Conservation (phyloP, 1,139 yeast genomes). For the Suhomyces anneliseae region DNA sequence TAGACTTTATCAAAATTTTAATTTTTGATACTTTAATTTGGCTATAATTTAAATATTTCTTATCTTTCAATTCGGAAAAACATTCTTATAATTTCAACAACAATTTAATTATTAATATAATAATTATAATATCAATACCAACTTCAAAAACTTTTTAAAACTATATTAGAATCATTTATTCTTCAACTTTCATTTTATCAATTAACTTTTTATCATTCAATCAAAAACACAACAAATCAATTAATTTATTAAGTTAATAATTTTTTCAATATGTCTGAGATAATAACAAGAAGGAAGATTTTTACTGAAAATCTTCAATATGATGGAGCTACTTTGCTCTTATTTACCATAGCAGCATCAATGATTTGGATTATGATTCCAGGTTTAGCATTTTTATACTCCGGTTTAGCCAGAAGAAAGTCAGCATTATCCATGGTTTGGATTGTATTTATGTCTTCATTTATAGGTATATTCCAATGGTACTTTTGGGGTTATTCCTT, state of each 20-base stretch:
- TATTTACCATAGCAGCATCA: slow-evolving; percentile 60
- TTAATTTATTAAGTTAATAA: too few relatives aligned
- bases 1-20: neutral
- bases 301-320: slow-evolving; percentile 44
- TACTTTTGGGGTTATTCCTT: slow-evolving; percentile 97
- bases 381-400: slow-evolving; percentile 88
- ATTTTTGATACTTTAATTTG: neutral
- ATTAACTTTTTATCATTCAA: neutral
- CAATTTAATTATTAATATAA: too few relatives aligned
- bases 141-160: neutral
- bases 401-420: slow-evolving; percentile 90
- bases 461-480: slow-evolving; percentile 89
- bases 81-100: neutral
- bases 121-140: too few relatives aligned
- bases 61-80: neutral
- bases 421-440: slow-evolving; percentile 88
- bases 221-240: too few relatives aligned
- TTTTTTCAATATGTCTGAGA: neutral
- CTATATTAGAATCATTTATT: neutral
- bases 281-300: slow-evolving; percentile 26
- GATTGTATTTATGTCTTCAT: slow-evolving; percentile 72
- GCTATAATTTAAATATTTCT: too few relatives aligned
- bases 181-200: neutral
- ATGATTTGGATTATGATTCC: slow-evolving; percentile 92
- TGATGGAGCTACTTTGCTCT: slow-evolving; percentile 43